Evolutionary conservation across 2,329 filamentous ascomycete genomes (phyloP).

Genomic region (Coleophoma eucalyptorum): DNA sequence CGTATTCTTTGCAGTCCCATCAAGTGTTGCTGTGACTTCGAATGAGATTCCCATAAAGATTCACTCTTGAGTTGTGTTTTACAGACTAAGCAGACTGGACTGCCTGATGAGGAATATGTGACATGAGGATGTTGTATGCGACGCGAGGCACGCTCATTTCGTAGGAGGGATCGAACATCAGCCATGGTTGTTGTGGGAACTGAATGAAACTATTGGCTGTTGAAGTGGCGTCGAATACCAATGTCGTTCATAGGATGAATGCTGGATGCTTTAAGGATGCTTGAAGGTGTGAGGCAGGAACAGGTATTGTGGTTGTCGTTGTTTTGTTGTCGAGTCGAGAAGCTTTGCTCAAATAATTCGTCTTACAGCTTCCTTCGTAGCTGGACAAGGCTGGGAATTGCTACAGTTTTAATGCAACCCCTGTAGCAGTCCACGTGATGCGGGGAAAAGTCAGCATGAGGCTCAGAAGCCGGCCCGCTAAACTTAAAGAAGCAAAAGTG

Average conservation of each 20-base stretch:
- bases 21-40: conserved; percentile 41
- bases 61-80: conserved; percentile 62
- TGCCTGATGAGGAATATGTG: conserved; percentile 63
- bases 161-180: conserved; percentile 75
- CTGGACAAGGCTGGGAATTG: not conserved
- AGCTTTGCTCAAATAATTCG: too few species aligned
- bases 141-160: conserved; percentile 71
- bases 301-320: too few species aligned
- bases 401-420: too few species aligned
- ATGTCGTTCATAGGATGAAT: too few species aligned
- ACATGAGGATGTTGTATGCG: conserved; percentile 69
- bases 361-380: not conserved
- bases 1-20: conserved; percentile 29
- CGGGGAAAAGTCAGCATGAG: too few species aligned
- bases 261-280: too few species aligned
- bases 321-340: too few species aligned
- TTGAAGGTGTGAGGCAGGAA: too few species aligned
- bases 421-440: too few species aligned
- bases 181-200: conserved; percentile 48
- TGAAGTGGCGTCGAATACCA: not conserved
- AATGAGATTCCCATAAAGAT: conserved; percentile 62
- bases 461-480: too few species aligned
- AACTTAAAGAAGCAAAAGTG: too few species aligned
- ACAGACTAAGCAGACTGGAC: conserved; percentile 65
- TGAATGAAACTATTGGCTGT: not conserved